Evolutionary conservation across 768 basidiomycete species (phyloP).

Genomic region (Hemileccinum rubropunctum): DNA sequence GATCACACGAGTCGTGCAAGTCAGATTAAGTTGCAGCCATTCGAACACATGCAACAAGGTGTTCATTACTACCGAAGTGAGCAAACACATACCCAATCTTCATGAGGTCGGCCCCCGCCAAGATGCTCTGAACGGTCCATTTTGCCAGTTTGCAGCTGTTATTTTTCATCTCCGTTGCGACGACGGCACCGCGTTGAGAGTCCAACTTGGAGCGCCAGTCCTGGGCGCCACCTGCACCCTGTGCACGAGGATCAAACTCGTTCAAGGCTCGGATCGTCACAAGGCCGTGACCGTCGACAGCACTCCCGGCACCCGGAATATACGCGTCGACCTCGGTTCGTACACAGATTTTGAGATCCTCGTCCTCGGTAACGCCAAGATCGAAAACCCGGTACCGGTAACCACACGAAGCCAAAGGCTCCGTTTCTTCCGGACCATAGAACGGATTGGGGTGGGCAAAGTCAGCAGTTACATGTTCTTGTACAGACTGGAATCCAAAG

Average conservation of each 20-base stretch:
- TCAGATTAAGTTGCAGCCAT: slow-evolving; percentile 4
- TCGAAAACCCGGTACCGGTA: slow-evolving; percentile 97
- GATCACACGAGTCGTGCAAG: background rate
- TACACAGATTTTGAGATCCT: slow-evolving; percentile 87
- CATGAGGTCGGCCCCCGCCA: slow-evolving; percentile 94
- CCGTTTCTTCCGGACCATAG: slow-evolving; percentile 89
- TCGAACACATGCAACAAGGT: background rate
- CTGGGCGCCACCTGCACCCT: slow-evolving; percentile 92
- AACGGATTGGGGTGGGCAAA: slow-evolving; percentile 93
- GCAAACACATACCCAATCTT: slow-evolving; percentile 82
- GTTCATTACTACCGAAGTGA: background rate
- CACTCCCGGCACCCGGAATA: slow-evolving; percentile 55
- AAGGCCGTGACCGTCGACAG: slow-evolving; percentile 68
- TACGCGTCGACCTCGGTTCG: slow-evolving; percentile 97
- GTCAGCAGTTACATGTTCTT: slow-evolving; percentile 67
- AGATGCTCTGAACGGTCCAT: slow-evolving; percentile 93
- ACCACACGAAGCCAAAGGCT: slow-evolving; percentile 92
- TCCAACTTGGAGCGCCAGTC: slow-evolving; percentile 99
- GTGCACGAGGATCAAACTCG: slow-evolving; percentile 90
- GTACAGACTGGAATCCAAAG: slow-evolving; percentile 94
- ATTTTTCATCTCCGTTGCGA: slow-evolving; percentile 99
- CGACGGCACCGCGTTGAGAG: slow-evolving; percentile 94
- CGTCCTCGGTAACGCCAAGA: slow-evolving; percentile 85
- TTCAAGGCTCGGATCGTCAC: slow-evolving; percentile 94
- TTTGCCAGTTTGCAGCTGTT: slow-evolving; percentile 97